phyloP scores from a whole-genome alignment of 345 rosid species.

The Stellera chamaejasme region DNA sequence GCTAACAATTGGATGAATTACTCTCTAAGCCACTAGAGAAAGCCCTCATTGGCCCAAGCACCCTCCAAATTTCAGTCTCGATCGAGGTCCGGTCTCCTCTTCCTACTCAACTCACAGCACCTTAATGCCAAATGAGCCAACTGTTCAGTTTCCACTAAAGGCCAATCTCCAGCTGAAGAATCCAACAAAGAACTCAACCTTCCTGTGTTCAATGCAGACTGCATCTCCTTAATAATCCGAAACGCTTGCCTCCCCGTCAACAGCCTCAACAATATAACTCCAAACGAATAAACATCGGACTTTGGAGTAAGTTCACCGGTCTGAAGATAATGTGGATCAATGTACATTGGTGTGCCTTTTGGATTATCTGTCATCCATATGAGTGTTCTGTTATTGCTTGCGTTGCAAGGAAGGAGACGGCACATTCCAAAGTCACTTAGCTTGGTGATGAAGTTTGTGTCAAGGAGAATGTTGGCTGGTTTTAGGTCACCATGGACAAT shows the following conservation, averaged over 20 bases:
- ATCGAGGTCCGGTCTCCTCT: constrained; percentile 69
- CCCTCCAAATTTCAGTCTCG: constrained; percentile 65
- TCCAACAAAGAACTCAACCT: constrained; percentile 50
- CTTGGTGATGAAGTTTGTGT: constrained; percentile 65
- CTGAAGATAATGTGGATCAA: constrained; percentile 22
- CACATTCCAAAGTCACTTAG: constrained; percentile 85
- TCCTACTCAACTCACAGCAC: constrained; percentile 59
- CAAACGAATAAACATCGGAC: constrained; percentile 22
- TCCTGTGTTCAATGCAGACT: constrained; percentile 50
- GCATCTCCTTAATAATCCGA: constrained; percentile 65
- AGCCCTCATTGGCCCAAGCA: constrained; percentile 76
- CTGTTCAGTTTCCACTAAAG: constrained; percentile 71
- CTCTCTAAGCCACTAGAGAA: constrained; percentile 47
- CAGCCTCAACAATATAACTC: constrained; percentile 18
- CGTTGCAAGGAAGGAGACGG: constrained; percentile 33
- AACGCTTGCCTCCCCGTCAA: constrained; percentile 21
- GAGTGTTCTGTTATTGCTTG: neutral
- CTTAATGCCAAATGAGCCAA: constrained; percentile 63
- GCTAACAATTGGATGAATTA: no score
- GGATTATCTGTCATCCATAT: constrained; percentile 10
- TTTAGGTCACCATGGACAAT: constrained; percentile 87
- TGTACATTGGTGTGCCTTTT: constrained; percentile 60
- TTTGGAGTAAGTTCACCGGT: constrained; percentile 13
- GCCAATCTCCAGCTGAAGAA: constrained; percentile 91
- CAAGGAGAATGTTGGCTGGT: constrained; percentile 82